These are phyloP conservation scores for Aspergillus asperescens DNA, from an alignment of 495 filamentous ascomycete species.

Conservation along the genomic window DNA sequence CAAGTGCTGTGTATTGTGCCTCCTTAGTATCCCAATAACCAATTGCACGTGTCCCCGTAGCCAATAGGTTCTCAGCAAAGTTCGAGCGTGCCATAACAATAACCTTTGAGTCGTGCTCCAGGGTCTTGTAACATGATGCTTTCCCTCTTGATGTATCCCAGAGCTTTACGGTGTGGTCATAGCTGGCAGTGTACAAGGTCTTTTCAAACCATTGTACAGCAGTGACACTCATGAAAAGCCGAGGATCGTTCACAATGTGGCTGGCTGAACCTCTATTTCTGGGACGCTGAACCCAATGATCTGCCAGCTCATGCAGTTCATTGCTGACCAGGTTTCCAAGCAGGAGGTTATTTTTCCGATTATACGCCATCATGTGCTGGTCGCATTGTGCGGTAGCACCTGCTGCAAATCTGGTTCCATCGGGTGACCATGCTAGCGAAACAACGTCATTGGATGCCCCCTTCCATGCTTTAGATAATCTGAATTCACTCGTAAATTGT, in stretches of 20 bases:
- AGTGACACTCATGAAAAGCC: constrained; percentile 73
- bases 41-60: constrained; percentile 42
- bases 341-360: constrained; percentile 70
- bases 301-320: constrained; percentile 57
- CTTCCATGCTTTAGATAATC: constrained; percentile 41
- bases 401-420: constrained; percentile 45
- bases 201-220: constrained; percentile 66
- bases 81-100: constrained; percentile 61
- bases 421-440: constrained; percentile 44
- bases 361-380: constrained; percentile 75
- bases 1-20: constrained; percentile 12
- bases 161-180: constrained; percentile 72
- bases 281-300: constrained; percentile 61
- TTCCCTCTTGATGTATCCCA: constrained; percentile 52
- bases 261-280: constrained; percentile 45
- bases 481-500: constrained; percentile 24
- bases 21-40: constrained; percentile 30
- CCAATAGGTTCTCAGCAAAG: constrained; percentile 37
- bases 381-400: constrained; percentile 74
- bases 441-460: constrained; percentile 50
- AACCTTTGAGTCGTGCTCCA: constrained; percentile 63
- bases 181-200: constrained; percentile 69
- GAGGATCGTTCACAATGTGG: constrained; percentile 55
- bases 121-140: constrained; percentile 42
- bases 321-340: constrained; percentile 57